Percentiles rank a stretch among this genome's conserved stretches.
These are phyloP conservation scores for Chytriomyces sp. DNA, from an alignment of 192 early-diverging fungal species.

Conservation along the genomic window DNA sequence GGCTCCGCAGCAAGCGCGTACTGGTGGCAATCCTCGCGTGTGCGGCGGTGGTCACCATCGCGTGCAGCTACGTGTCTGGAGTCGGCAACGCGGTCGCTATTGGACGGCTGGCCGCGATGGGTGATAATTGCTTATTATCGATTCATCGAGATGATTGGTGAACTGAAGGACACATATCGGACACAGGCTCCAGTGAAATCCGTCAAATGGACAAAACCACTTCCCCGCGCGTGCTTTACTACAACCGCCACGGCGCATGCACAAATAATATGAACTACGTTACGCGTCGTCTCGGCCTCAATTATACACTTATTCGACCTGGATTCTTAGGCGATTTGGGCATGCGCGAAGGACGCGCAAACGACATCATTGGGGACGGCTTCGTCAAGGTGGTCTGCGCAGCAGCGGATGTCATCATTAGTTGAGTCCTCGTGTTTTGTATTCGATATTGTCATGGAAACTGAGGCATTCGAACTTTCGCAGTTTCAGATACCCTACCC, in stretches of 20 bases:
- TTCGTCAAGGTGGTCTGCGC: slow-evolving; percentile 14
- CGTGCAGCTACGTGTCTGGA: too few species aligned
- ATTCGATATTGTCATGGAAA: too few species aligned
- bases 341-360: slow-evolving; percentile 23
- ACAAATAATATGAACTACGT: slow-evolving; percentile 21
- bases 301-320: slow-evolving; percentile 17
- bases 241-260: slow-evolving; percentile 29
- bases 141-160: neutral
- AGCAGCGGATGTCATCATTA: slow-evolving; percentile 16
- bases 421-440: too few species aligned
- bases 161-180: neutral
- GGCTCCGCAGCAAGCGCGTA: too few species aligned
- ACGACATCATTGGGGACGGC: slow-evolving; percentile 26
- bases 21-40: too few species aligned
- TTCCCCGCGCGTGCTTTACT: slow-evolving; percentile 14
- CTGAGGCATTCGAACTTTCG: too few species aligned
- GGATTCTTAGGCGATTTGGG: slow-evolving; percentile 27
- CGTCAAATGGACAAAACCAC: neutral
- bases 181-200: neutral
- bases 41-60: too few species aligned
- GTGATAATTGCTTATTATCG: neutral
- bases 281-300: slow-evolving; percentile 23
- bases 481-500: slow-evolving; percentile 17
- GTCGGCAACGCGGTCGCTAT: too few species aligned
- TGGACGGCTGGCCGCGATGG: neutral